phyloP scores from a whole-genome alignment of 352 stramenopile species.

The Vaucheria bursata region DNA sequence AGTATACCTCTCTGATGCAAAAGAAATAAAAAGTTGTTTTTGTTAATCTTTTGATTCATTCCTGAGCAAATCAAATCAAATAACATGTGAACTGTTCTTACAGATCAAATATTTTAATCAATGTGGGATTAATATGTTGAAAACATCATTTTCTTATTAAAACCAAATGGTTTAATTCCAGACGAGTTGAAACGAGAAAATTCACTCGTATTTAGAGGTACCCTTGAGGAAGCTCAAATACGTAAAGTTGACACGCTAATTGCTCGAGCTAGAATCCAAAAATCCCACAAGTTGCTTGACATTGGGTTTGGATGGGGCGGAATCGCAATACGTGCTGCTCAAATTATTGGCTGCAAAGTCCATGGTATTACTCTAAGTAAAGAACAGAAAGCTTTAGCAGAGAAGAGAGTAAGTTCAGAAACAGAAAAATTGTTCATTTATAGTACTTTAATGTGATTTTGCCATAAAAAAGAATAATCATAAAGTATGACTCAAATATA shows the following conservation, averaged over 20 bases:
- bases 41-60: too few relatives aligned
- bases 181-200: too few relatives aligned
- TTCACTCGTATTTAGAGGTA: conserved; percentile 31
- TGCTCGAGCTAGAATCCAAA: conserved; percentile 44
- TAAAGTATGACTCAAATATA: too few relatives aligned
- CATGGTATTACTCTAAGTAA: conserved; percentile 65
- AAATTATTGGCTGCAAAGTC: conserved; percentile 57
- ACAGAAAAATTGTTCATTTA: background rate
- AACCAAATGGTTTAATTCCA: too few relatives aligned
- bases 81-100: too few relatives aligned
- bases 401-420: conserved; percentile 48
- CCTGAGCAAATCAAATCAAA: too few relatives aligned
- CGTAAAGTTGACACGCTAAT: conserved; percentile 66
- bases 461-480: too few relatives aligned
- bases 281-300: conserved; percentile 58
- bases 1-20: too few relatives aligned
- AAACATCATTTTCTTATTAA: too few relatives aligned
- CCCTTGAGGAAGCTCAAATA: conserved; percentile 63
- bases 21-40: too few relatives aligned
- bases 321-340: conserved; percentile 54
- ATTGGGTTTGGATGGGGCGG: conserved; percentile 70
- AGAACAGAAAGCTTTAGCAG: conserved; percentile 63
- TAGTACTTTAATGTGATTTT: background rate
- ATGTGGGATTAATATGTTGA: too few relatives aligned
- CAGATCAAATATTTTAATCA: too few relatives aligned